phyloP scores from a whole-genome alignment of 2,329 filamentous ascomycete species.

The Trichophyton schoenleinii region DNA sequence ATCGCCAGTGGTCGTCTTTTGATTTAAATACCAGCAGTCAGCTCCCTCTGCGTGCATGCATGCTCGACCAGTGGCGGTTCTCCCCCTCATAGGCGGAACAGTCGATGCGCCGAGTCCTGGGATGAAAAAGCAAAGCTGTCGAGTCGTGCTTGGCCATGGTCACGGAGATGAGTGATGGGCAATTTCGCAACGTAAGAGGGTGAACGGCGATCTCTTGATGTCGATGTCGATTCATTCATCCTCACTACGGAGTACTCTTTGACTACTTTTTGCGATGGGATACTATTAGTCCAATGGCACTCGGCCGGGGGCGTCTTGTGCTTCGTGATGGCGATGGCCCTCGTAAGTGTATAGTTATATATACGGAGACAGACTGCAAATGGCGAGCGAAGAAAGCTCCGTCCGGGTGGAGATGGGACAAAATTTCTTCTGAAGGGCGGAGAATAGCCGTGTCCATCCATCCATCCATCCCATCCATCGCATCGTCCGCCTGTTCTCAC shows the following conservation, averaged over 20 bases:
- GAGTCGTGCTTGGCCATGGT: not conserved
- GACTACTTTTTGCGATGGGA: too few relatives aligned
- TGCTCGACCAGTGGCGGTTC: not conserved
- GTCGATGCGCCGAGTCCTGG: not conserved
- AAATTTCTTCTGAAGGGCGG: not conserved
- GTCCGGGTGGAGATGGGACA: too few relatives aligned
- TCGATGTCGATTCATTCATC: not conserved
- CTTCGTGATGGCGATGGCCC: not conserved
- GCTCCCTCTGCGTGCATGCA: too few relatives aligned
- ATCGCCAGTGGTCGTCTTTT: too few relatives aligned
- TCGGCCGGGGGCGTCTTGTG: not conserved
- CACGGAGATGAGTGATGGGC: not conserved
- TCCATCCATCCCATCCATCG: not conserved
- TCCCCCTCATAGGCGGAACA: not conserved
- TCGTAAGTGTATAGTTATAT: too few relatives aligned
- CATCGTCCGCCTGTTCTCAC: too few relatives aligned
- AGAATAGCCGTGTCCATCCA: not conserved
- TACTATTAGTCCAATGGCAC: too few relatives aligned
- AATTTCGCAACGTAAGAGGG: not conserved
- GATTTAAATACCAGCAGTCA: too few relatives aligned
- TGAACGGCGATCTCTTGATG: not conserved
- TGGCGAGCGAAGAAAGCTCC: too few relatives aligned
- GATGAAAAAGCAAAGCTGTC: not conserved
- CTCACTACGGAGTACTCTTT: too few relatives aligned
- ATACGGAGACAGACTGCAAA: too few relatives aligned